Evolutionary conservation across 2,329 filamentous ascomycete genomes (phyloP).

Genomic region (Aspergillus tanneri): DNA sequence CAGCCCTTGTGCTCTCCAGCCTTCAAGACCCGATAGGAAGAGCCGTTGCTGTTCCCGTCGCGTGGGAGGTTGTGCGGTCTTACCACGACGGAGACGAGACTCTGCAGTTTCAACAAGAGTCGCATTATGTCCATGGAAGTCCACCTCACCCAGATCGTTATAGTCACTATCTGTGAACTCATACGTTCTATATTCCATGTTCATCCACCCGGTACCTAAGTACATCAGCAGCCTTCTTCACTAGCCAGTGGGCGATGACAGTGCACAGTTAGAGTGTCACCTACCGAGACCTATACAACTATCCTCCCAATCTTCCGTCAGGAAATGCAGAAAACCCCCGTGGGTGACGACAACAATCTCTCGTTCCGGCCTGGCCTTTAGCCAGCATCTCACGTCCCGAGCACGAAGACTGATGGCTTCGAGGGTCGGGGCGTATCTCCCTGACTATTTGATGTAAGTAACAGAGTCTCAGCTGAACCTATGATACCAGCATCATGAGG

Average conservation of each 20-base stretch:
- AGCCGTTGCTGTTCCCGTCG: neutral
- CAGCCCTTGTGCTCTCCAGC: neutral
- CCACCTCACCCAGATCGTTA: neutral
- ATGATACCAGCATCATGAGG: too few species aligned
- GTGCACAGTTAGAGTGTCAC: neutral
- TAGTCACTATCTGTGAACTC: neutral
- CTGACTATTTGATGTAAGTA: neutral
- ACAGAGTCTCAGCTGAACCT: neutral
- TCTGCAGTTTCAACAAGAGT: neutral
- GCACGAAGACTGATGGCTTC: slow-evolving; percentile 6
- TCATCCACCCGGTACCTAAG: slow-evolving; percentile 1
- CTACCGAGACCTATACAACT: neutral
- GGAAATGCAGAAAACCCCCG: slow-evolving; percentile 18
- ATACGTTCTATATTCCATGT: neutral
- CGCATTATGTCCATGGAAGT: neutral
- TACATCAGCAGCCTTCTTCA: neutral
- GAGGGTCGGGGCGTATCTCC: neutral
- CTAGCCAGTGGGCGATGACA: neutral
- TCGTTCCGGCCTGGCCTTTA: slow-evolving; percentile 14
- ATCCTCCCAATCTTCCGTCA: slow-evolving; percentile 14
- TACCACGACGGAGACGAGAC: neutral
- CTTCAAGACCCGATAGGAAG: neutral
- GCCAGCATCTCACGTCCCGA: slow-evolving; percentile 12
- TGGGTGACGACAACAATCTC: slow-evolving; percentile 17
- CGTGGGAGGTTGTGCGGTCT: neutral